Evolutionary conservation across 768 basidiomycete genomes (phyloP).

Genomic region (Coprinopsis sp.): DNA sequence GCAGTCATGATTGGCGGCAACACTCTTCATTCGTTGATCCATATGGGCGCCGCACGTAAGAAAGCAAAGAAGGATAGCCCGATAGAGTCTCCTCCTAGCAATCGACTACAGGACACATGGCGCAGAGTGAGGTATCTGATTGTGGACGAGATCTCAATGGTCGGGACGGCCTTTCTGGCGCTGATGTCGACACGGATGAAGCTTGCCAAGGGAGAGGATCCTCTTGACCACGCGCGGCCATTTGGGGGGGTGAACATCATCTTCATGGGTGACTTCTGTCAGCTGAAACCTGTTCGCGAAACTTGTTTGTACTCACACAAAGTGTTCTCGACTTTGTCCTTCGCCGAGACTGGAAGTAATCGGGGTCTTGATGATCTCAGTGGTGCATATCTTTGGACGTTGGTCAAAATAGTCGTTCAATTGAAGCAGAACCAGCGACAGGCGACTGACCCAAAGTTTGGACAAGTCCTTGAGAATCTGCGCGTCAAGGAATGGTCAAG

Average conservation of each 20-base stretch:
- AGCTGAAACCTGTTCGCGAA: constrained; percentile 12
- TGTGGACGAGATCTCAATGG: constrained; percentile 15
- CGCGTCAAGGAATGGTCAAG: constrained; percentile 1
- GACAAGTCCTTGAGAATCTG: constrained; percentile 3
- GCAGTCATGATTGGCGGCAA: constrained; percentile 23
- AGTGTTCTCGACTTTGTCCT: constrained; percentile 8
- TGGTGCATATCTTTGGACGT: constrained; percentile 13
- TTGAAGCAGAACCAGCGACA: constrained; percentile 9
- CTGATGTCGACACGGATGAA: constrained; percentile 3
- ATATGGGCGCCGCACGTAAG: constrained; percentile 9
- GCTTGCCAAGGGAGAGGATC: constrained; percentile 7
- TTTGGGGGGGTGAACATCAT: constrained; percentile 15
- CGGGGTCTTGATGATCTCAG: constrained; percentile 4
- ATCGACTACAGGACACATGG: constrained; percentile 10
- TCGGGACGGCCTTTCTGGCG: constrained; percentile 7
- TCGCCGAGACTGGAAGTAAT: constrained; percentile 2
- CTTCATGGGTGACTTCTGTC: constrained; percentile 13
- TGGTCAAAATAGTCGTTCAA: constrained; percentile 7
- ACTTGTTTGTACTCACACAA: constrained; percentile 5
- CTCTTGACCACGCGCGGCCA: not conserved
- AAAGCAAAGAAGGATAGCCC: too few relatives aligned
- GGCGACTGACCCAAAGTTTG: constrained; percentile 3
- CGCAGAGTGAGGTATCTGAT: constrained; percentile 18
- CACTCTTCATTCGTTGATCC: constrained; percentile 24
- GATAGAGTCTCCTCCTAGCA: too few relatives aligned